Evolutionary conservation across 306 rosid species (phyloP), one percentile per base, ranked within the genome.

Genomic region (Cucurbita moschata): DNA sequence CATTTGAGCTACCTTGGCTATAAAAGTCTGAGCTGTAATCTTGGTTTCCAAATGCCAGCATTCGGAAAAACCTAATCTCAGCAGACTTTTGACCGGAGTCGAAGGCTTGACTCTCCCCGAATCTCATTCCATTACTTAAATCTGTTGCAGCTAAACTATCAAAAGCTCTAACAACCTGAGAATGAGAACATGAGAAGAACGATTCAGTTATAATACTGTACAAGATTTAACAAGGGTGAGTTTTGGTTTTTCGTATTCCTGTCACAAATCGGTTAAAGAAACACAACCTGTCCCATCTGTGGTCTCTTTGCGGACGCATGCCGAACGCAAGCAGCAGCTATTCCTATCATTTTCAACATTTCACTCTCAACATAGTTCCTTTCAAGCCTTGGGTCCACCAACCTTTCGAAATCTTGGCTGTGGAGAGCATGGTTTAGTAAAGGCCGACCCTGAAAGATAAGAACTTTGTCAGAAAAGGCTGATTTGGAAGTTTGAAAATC

Each of bases 321-420:
- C 19, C 90, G 83, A 80, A 90, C 97, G 52, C 97, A 94, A 75
- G 94, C 90, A 72, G 95, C 96, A 71, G 97, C 90, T 81, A 87
- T 74, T 78, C 82, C 84, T 73, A 94, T 82, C 96, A 94, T 86
- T 83, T 81, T 75, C 76, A 82, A 75, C 88, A 94, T 77, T 77
- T 90, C 97, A 67, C 83, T 81, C 39, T 86, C 86, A 62, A 85
- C 79, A 18, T 82, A 93, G 79, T 88, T 86, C 77, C 76, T 87
- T 44, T 74, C 85, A 26, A 93, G 94, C 87, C 78, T 87, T 49
- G 90, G 86, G 79, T 93, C 98, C 71, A 77, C 81, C 80, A 94
- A 75, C 35, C 76, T 77, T 7, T 77, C 84, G 40, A 82, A 86
- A 53, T 94, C 89, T 70, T 79, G 87, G 58, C 66, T 82, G 38